Evolutionary conservation across 73 alveolate species (phyloP), one percentile per base, ranked within the genome.

Genomic region (Halteria grandinella): DNA sequence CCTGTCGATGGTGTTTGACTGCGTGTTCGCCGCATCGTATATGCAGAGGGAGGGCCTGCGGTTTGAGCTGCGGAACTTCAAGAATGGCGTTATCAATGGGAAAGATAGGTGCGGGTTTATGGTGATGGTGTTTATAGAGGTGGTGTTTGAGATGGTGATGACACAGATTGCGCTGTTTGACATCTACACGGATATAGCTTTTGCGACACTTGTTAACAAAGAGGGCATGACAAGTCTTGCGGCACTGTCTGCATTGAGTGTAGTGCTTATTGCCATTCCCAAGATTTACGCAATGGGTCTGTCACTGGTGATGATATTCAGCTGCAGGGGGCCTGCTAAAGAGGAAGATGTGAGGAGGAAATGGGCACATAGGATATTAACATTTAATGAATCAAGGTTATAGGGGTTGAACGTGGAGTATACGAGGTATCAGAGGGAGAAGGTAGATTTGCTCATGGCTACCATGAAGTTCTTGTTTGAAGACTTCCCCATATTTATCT

Each of bases 321-420:
- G 54, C 15, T 47, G 51, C n/a, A n/a, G n/a, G n/a, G 77, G 77
- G 43, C 60, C 60, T 29, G 66, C 47, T 25, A 66, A 57, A 15
- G 80, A 66, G 36, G 59, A 66, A 66, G 80, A 66, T 66, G 47
- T 18, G 28, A 66, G 45, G 53, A 3, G 80, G 1, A 66, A 44
- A 47, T 66, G 32, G 29, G 80, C 80, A 1, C 7, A 4, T n/a
- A 47, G 66, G 15, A 47, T 47, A 44, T 8, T 66, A 20, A 41
- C 47, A 28, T 17, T 66, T 3, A 66, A 47, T 45, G 80, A 66
- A 14, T 66, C 18, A 18, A 41, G 66, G 14, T 45, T 47, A 52
- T 47, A 66, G 31, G 80, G 69, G 2, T 48, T 51, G 24, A 27
- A 60, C 43, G 77, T 60, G 4, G 77, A 60, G 24, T 60, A 60